These are phyloP conservation scores for Protostelium mycophagum DNA, from an alignment of 78 protist genomes.

Conservation along the genomic window DNA sequence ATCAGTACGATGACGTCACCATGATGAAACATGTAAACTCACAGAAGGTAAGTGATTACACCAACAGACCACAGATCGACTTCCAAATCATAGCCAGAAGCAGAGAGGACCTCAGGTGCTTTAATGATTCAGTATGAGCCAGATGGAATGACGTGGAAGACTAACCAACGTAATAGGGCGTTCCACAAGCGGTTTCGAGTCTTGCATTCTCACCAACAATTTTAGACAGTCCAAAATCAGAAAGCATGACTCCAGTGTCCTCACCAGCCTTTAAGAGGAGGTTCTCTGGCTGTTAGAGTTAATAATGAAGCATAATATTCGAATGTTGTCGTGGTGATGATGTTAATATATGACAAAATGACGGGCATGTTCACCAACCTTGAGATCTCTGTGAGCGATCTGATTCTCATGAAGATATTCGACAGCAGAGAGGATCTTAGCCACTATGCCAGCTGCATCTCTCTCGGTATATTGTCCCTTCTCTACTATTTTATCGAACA, in stretches of 20 bases:
- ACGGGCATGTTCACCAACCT: constrained; percentile 11
- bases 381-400: constrained; percentile 83
- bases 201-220: constrained; percentile 29
- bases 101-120: constrained; percentile 68
- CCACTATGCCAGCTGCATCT: constrained; percentile 60
- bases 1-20: background rate
- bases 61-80: constrained; percentile 75
- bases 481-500: constrained; percentile 79
- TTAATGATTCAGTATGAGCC: background rate
- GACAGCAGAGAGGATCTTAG: constrained; percentile 65
- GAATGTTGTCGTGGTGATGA: background rate
- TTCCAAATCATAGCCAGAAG: constrained; percentile 57
- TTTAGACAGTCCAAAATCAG: constrained; percentile 83
- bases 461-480: constrained; percentile 68
- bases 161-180: constrained; percentile 55
- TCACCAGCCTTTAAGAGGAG: constrained; percentile 31
- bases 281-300: constrained; percentile 81
- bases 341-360: background rate
- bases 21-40: constrained; percentile 5
- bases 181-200: constrained; percentile 80
- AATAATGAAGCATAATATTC: background rate
- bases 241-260: constrained; percentile 58
- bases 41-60: constrained; percentile 61
- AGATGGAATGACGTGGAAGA: background rate
- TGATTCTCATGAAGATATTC: constrained; percentile 64